Conservation (phyloP, 2,329 filamentous ascomycete genomes). For the Endoconidiophora polonica region DNA sequence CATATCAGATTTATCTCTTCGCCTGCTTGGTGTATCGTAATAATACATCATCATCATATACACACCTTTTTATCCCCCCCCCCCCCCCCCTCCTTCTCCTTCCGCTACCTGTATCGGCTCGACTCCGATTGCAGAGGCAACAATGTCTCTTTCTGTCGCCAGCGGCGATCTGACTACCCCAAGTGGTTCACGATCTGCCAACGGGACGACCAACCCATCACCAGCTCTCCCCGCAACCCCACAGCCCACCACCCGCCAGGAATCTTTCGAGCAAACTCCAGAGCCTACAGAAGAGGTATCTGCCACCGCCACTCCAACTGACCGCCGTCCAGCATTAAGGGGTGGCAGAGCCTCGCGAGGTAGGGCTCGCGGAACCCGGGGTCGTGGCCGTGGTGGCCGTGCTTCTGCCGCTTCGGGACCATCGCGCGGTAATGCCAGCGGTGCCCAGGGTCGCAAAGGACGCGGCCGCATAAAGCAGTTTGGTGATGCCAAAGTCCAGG, state of each 20-base stretch:
- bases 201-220: not conserved
- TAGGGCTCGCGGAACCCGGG: conserved; percentile 11
- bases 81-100: conserved; percentile 12
- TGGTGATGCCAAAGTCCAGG: conserved; percentile 36
- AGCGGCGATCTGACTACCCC: not conserved
- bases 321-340: conserved; percentile 15
- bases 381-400: conserved; percentile 18
- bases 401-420: conserved; percentile 12
- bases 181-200: no score
- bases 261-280: conserved; percentile 19
- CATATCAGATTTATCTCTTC: no score
- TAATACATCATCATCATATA: not conserved
- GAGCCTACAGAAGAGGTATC: conserved; percentile 19
- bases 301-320: not conserved
- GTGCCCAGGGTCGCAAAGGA: conserved; percentile 15
- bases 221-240: not conserved
- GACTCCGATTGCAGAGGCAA: not conserved
- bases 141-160: not conserved
- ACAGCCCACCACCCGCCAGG: conserved; percentile 16
- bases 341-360: conserved; percentile 20
- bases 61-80: not conserved
- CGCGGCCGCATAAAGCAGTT: conserved; percentile 41
- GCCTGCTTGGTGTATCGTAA: no score
- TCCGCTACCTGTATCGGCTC: not conserved
- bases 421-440: conserved; percentile 15